phyloP scores from a whole-genome alignment of 257 asterid species.

The Primulina eburnea region DNA sequence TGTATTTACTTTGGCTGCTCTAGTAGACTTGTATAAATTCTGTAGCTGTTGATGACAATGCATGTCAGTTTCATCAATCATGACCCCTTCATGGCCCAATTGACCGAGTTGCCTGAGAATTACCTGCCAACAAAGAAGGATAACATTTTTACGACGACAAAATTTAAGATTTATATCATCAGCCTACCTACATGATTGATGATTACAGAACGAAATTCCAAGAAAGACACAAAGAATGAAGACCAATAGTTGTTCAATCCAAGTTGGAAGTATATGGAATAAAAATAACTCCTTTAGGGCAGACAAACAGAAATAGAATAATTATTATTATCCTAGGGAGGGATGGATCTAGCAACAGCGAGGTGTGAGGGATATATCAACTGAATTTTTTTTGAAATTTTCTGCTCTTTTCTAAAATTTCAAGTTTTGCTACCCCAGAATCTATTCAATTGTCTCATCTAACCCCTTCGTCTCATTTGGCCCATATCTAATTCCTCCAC shows the following conservation, averaged over 20 bases:
- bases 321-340: not conserved
- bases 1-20: slow-evolving; percentile 77
- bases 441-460: not conserved
- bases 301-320: not conserved
- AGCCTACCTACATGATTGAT: not conserved
- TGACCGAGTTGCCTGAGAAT: slow-evolving; percentile 84
- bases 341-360: not conserved
- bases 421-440: not conserved
- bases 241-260: not conserved
- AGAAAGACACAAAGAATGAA: not conserved
- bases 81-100: slow-evolving; percentile 73
- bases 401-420: not conserved
- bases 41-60: slow-evolving; percentile 72
- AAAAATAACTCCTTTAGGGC: not conserved
- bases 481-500: not conserved
- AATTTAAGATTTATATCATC: slow-evolving; percentile 9
- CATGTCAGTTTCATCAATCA: slow-evolving; percentile 69
- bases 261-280: not conserved
- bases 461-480: not conserved
- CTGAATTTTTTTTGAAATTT: not conserved
- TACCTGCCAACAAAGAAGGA: slow-evolving; percentile 47
- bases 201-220: not conserved
- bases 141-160: slow-evolving; percentile 1
- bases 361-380: not conserved
- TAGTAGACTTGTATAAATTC: slow-evolving; percentile 77